Percentiles rank a stretch among this genome's conserved stretches.
These are phyloP conservation scores for Scopulariopsis brevicaulis DNA, from an alignment of 2,329 filamentous ascomycete species.

Conservation along the genomic window DNA sequence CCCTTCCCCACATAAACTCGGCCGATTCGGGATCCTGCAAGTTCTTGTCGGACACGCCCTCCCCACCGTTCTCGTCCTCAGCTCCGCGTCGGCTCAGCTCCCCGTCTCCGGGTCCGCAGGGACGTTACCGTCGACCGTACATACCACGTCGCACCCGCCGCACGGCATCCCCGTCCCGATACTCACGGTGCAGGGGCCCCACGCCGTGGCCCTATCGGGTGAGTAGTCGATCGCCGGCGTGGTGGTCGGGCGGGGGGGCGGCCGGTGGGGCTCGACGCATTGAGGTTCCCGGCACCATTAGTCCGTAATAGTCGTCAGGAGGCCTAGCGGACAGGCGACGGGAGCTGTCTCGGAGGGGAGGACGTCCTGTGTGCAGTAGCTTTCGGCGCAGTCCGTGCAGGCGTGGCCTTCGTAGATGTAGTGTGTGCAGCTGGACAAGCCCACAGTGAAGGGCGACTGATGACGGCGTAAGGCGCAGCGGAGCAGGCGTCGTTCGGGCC, in stretches of 20 bases:
- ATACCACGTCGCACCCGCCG: not conserved
- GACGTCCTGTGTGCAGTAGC: not conserved
- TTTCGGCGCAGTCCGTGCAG: not conserved
- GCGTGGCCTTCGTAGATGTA: not conserved
- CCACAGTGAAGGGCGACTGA: not conserved
- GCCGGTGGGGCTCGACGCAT: not conserved
- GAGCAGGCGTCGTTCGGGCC: not conserved
- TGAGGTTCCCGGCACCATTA: not conserved
- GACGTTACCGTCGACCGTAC: not conserved
- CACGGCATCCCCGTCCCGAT: not conserved
- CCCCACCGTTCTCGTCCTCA: not conserved
- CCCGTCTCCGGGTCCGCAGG: not conserved
- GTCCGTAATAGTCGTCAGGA: not conserved
- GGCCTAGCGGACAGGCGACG: not conserved
- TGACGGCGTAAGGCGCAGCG: not conserved
- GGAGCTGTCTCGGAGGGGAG: not conserved
- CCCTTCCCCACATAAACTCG: not conserved
- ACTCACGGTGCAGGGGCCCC: not conserved
- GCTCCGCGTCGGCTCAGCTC: not conserved
- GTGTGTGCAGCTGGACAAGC: not conserved
- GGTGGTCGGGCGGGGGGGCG: not conserved
- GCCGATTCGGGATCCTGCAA: not conserved
- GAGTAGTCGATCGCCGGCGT: not conserved
- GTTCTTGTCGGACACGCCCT: not conserved
- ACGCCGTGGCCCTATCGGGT: not conserved